Conservation (phyloP, 441 rosid species). For the Raphanus hybrid region DNA sequence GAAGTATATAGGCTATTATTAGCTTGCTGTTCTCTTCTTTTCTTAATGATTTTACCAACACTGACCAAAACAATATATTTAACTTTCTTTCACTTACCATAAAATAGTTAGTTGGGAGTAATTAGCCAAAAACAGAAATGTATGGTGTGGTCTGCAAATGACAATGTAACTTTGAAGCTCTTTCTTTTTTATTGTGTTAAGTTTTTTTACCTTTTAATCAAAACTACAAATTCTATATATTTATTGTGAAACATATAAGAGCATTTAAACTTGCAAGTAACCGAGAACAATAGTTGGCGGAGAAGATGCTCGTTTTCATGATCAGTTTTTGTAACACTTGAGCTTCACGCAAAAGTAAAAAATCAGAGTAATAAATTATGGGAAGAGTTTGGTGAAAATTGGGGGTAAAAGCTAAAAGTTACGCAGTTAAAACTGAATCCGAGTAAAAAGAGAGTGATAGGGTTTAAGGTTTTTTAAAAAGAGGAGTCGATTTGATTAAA, state of each 20-base stretch:
- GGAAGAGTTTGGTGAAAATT: too few species aligned
- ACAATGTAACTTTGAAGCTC: not conserved
- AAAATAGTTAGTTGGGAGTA: slow-evolving; percentile 4
- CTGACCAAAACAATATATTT: slow-evolving; percentile 12
- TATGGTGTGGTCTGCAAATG: slow-evolving; percentile 6
- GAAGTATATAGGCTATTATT: slow-evolving; percentile 40
- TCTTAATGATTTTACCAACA: not conserved
- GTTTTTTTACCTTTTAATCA: not conserved
- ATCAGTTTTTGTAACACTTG: slow-evolving; percentile 1
- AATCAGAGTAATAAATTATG: not conserved
- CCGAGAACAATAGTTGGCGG: not conserved
- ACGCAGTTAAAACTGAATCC: not conserved
- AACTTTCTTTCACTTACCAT: slow-evolving; percentile 25
- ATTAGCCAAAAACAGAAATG: slow-evolving; percentile 20
- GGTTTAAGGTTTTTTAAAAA: not conserved
- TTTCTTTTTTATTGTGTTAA: not conserved
- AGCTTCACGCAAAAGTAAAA: slow-evolving; percentile 18
- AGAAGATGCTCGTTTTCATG: not conserved
- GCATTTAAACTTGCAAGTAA: too few species aligned
- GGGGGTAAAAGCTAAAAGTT: not conserved
- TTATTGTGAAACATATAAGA: not conserved
- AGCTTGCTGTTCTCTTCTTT: slow-evolving; percentile 25
- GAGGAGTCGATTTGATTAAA: not conserved
- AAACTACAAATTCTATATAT: not conserved
- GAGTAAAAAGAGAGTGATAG: not conserved